Evolutionary conservation across 768 basidiomycete species (phyloP).

Genomic region (Amanita fuliginea): DNA sequence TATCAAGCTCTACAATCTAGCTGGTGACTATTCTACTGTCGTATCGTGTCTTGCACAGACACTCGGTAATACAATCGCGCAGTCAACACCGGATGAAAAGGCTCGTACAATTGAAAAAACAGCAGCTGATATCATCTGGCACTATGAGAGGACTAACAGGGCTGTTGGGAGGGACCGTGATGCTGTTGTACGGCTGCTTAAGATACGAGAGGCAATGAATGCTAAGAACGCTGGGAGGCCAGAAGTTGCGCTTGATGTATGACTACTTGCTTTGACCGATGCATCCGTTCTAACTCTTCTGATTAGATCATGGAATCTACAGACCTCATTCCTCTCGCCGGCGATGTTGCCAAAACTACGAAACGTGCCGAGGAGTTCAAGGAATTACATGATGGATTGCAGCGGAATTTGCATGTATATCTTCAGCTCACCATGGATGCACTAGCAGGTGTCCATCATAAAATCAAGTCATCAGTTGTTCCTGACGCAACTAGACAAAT

Average conservation of each 20-base stretch:
- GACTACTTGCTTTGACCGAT: conserved; percentile 14
- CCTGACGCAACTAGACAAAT: conserved; percentile 71
- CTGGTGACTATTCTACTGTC: conserved; percentile 83
- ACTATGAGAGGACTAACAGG: conserved; percentile 70
- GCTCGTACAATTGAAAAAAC: conserved; percentile 59
- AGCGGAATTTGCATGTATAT: conserved; percentile 83
- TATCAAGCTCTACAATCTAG: conserved; percentile 92
- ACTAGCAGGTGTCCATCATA: conserved; percentile 72
- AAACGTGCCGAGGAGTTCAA: conserved; percentile 84
- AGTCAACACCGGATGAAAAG: conserved; percentile 53
- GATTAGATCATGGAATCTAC: conserved; percentile 77
- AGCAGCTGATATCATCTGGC: conserved; percentile 66
- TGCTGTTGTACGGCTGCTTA: conserved; percentile 62
- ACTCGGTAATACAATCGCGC: conserved; percentile 71
- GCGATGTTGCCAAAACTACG: conserved; percentile 78
- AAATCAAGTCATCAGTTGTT: conserved; percentile 56
- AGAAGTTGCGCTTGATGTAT: conserved; percentile 76
- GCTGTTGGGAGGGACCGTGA: conserved; percentile 65
- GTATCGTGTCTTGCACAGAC: conserved; percentile 80
- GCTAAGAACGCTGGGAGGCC: conserved; percentile 60
- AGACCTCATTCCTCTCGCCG: conserved; percentile 76
- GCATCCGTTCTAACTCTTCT: background rate
- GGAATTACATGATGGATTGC: conserved; percentile 74
- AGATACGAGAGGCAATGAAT: conserved; percentile 73
- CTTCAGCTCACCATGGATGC: conserved; percentile 89